A percentile compares a stretch with the other conserved stretches of the same genome.
Conservation (phyloP, 2,329 filamentous ascomycete species). For the Neonectria coccinea region DNA sequence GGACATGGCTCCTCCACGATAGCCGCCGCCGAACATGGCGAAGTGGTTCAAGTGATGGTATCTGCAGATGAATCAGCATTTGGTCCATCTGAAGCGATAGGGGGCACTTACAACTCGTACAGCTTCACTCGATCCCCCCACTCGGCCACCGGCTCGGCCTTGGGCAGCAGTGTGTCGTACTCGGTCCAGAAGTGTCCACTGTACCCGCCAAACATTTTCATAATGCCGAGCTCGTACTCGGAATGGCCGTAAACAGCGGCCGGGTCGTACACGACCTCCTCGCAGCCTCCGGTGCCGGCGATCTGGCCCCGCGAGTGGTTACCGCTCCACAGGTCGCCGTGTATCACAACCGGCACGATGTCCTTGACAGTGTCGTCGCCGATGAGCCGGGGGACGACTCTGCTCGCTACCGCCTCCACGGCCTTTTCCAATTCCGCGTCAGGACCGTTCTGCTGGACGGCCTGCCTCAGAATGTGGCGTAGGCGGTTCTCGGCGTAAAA, state of each 20-base stretch:
- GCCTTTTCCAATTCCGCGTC: conserved; percentile 72
- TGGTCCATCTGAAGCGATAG: neutral
- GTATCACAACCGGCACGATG: conserved; percentile 82
- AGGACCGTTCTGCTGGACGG: conserved; percentile 70
- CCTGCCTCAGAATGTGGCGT: conserved; percentile 70
- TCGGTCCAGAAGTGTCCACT: conserved; percentile 77
- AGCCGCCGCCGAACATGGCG: conserved; percentile 85
- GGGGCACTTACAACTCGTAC: conserved; percentile 79
- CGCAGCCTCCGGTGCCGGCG: conserved; percentile 62
- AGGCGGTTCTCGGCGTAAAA: conserved; percentile 87
- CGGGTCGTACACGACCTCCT: conserved; percentile 86
- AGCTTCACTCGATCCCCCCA: conserved; percentile 85
- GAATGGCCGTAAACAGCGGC: conserved; percentile 85
- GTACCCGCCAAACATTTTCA: conserved; percentile 97
- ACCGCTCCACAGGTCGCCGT: conserved; percentile 95
- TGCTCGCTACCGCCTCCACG: conserved; percentile 71
- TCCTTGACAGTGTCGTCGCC: conserved; percentile 73
- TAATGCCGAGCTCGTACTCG: conserved; percentile 93
- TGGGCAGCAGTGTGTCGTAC: conserved; percentile 80
- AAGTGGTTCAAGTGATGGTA: conserved; percentile 94
- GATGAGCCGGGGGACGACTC: conserved; percentile 82
- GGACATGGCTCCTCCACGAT: conserved; percentile 78
- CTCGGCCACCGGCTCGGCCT: conserved; percentile 82
- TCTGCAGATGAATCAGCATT: conserved; percentile 54
- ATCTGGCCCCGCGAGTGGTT: conserved; percentile 80